Evolutionary conservation across 345 rosid genomes (phyloP).

Genomic region (Pelargonium nanum): DNA sequence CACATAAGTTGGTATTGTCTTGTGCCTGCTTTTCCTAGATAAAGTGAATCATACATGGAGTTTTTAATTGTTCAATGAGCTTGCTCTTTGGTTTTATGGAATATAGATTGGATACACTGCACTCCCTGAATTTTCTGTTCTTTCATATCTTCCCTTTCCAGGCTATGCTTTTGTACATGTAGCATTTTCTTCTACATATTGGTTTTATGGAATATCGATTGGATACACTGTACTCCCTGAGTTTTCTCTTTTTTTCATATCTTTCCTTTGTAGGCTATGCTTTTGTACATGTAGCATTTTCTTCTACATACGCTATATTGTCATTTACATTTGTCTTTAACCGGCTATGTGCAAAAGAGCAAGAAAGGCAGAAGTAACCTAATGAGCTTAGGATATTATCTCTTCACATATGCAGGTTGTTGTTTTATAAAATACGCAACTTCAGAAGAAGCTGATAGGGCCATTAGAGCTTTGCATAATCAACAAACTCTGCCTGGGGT

Average conservation of each 20-base stretch:
- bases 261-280: neutral
- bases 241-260: neutral
- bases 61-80: neutral
- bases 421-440: slow-evolving; percentile 96
- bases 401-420: slow-evolving; percentile 69
- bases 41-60: too few species aligned
- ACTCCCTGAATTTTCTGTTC: neutral
- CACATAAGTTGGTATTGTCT: too few species aligned
- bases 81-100: neutral
- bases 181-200: slow-evolving; percentile 6
- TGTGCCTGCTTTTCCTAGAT: too few species aligned
- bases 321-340: slow-evolving; percentile 8
- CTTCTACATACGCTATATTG: slow-evolving; percentile 7
- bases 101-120: neutral
- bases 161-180: neutral
- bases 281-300: neutral
- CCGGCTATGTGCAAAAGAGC: slow-evolving; percentile 7
- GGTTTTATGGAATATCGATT: neutral
- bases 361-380: slow-evolving; percentile 17
- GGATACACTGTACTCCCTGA: too few species aligned
- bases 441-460: slow-evolving; percentile 88
- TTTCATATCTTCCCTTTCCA: neutral
- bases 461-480: slow-evolving; percentile 92
- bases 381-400: slow-evolving; percentile 31
- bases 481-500: slow-evolving; percentile 89